Conservation (phyloP, 139 green algal genomes). For the Chlorella sp. region DNA sequence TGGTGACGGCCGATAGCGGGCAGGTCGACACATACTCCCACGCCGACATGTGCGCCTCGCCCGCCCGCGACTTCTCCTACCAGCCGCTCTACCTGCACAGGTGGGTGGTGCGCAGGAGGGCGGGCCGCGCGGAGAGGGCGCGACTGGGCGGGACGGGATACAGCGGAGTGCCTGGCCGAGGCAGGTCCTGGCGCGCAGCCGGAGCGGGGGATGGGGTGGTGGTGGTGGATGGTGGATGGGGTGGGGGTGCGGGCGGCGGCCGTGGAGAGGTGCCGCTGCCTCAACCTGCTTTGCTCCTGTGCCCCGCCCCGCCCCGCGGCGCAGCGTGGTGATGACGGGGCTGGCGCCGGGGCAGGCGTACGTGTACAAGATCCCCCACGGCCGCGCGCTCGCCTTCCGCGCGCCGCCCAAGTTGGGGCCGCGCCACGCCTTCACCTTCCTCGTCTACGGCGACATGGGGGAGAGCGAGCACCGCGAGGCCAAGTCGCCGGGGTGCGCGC, state of each 20-base stretch:
- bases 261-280: too few relatives aligned
- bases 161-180: too few relatives aligned
- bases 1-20: neutral
- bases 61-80: conserved; percentile 32
- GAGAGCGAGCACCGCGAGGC: conserved; percentile 37
- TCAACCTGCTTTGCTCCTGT: too few relatives aligned
- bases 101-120: too few relatives aligned
- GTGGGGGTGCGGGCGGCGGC: too few relatives aligned
- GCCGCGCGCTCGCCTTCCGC: conserved; percentile 30
- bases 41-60: conserved; percentile 56
- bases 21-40: conserved; percentile 32
- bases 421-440: conserved; percentile 54
- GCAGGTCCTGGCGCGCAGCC: too few relatives aligned
- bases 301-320: too few relatives aligned
- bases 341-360: conserved; percentile 45
- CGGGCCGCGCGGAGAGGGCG: too few relatives aligned
- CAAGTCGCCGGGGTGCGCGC: conserved; percentile 51
- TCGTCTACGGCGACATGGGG: conserved; percentile 80
- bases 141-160: too few relatives aligned
- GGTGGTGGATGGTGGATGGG: too few relatives aligned
- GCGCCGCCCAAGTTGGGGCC: conserved; percentile 22
- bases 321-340: conserved; percentile 42
- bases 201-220: too few relatives aligned
- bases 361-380: conserved; percentile 35
- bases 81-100: conserved; percentile 44